Conservation (phyloP, 306 rosid genomes). For the Citrullus amarus region DNA sequence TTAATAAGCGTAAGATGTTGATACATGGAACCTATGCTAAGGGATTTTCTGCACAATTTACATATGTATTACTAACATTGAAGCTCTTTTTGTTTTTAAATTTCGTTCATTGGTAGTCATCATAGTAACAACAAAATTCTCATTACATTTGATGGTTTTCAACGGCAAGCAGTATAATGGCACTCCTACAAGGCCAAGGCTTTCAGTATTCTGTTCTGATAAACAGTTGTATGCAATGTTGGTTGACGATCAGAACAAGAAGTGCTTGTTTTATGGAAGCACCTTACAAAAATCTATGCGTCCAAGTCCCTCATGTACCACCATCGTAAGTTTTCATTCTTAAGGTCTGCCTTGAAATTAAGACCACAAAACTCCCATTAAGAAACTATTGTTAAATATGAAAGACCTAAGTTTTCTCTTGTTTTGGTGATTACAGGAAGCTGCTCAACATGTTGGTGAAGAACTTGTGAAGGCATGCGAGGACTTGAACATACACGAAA, state of each 20-base stretch:
- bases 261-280: conserved; percentile 73
- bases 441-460: conserved; percentile 72
- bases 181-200: conserved; percentile 64
- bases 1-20: not conserved
- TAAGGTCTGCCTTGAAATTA: not conserved
- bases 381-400: not conserved
- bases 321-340: conserved; percentile 33
- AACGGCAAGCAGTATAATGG: conserved; percentile 49
- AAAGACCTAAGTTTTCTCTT: not conserved
- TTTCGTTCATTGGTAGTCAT: not conserved
- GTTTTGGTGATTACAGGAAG: conserved; percentile 34
- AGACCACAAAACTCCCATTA: too few species aligned
- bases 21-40: not conserved
- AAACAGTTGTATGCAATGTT: conserved; percentile 83
- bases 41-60: not conserved
- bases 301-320: conserved; percentile 31
- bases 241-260: conserved; percentile 76
- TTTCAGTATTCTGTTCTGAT: conserved; percentile 81
- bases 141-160: not conserved
- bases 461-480: conserved; percentile 56
- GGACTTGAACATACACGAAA: conserved; percentile 51
- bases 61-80: not conserved
- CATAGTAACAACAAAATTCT: not conserved
- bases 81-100: not conserved
- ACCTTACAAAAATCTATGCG: conserved; percentile 62